Percentiles rank a stretch among this genome's conserved stretches.
Evolutionary conservation across 495 filamentous ascomycete genomes (phyloP).

Genomic region (Bombardia bombarda): DNA sequence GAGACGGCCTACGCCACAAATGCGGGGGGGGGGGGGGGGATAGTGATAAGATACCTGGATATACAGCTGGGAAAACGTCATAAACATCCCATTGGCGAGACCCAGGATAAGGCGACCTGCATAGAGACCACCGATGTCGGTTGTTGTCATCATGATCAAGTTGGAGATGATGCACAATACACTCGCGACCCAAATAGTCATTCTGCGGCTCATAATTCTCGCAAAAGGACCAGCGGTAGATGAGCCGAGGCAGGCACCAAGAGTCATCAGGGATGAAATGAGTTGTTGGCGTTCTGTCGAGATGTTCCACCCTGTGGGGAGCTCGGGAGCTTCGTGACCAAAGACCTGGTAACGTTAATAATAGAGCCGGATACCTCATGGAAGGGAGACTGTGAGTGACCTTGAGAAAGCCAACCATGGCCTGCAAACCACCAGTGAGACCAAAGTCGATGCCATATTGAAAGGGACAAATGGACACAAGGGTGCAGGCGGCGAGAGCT

Average conservation of each 20-base stretch:
- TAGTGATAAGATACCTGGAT: conserved; percentile 5
- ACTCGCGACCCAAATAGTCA: conserved; percentile 38
- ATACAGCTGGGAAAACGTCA: conserved; percentile 51
- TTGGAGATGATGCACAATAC: conserved; percentile 38
- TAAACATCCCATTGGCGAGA: conserved; percentile 43
- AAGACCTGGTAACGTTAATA: conserved; percentile 25
- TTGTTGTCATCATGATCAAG: conserved; percentile 46
- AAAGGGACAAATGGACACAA: conserved; percentile 44
- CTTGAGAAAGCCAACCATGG: conserved; percentile 50
- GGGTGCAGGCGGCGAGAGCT: conserved; percentile 29
- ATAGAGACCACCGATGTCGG: conserved; percentile 41
- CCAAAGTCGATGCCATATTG: conserved; percentile 55
- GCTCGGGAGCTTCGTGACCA: conserved; percentile 28
- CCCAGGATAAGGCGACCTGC: conserved; percentile 46
- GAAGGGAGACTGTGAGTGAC: too few species aligned
- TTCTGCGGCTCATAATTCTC: conserved; percentile 34
- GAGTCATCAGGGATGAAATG: conserved; percentile 47
- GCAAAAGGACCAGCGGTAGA: conserved; percentile 41
- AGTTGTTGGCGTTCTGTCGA: conserved; percentile 40
- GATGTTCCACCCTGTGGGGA: conserved; percentile 43
- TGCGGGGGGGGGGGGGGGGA: too few species aligned
- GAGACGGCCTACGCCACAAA: not conserved
- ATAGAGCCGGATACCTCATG: too few species aligned
- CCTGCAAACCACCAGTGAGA: conserved; percentile 50
- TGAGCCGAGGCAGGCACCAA: conserved; percentile 49